Evolutionary conservation across 1,284 basidiomycete species (phyloP).

Genomic region (Golubevia sp.): DNA sequence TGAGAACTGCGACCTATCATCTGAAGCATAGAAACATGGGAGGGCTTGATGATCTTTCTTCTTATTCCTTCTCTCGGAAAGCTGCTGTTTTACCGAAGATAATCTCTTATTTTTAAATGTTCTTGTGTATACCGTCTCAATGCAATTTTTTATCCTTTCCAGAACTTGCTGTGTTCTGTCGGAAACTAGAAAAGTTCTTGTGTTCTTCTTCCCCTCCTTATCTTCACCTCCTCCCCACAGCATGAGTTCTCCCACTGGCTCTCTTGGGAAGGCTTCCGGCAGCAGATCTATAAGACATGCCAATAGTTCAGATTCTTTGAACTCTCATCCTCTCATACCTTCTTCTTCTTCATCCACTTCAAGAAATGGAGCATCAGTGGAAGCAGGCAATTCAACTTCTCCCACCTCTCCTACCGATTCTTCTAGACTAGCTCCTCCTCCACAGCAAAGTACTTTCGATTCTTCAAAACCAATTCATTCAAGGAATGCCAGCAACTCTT

Average conservation of each 20-base stretch:
- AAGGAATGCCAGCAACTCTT: background rate
- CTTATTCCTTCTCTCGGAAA: no score
- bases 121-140: no score
- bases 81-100: no score
- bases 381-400: background rate
- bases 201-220: no score
- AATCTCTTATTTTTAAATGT: no score
- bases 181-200: no score
- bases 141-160: no score
- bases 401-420: background rate
- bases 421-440: background rate
- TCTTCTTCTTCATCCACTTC: background rate
- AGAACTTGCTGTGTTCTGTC: no score
- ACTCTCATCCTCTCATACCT: background rate
- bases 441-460: background rate
- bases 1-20: conserved; percentile 14
- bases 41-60: no score
- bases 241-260: background rate
- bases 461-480: background rate
- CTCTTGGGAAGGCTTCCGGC: background rate
- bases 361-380: background rate
- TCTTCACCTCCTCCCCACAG: no score
- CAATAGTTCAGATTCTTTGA: background rate
- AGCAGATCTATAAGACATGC: background rate
- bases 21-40: no score